Conservation (phyloP, 352 stramenopile species). For the Pelagophyceae sp. region DNA sequence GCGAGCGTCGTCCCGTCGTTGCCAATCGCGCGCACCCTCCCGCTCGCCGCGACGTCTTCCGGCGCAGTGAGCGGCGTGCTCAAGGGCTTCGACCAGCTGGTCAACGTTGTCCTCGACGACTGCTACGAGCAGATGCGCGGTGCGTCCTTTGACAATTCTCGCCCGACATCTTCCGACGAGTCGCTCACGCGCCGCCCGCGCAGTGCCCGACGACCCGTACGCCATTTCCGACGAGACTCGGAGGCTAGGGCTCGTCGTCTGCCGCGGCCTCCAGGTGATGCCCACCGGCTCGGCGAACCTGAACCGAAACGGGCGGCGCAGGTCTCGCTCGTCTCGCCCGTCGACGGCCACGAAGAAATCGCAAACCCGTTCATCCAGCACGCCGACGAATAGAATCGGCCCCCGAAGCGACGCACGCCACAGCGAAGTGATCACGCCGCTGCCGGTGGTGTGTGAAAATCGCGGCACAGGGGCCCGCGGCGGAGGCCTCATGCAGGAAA, state of each 20-base stretch:
- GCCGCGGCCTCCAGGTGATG: constrained; percentile 53
- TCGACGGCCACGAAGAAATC: constrained; percentile 79
- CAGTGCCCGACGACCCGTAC: constrained; percentile 73
- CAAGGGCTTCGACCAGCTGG: constrained; percentile 86
- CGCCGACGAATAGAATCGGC: constrained; percentile 42
- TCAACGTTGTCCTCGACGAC: constrained; percentile 89
- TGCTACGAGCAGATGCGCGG: constrained; percentile 77
- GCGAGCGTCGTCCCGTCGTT: too few relatives aligned
- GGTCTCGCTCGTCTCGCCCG: constrained; percentile 76
- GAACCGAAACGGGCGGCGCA: constrained; percentile 43
- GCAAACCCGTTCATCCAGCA: constrained; percentile 76
- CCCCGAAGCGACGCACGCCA: too few relatives aligned
- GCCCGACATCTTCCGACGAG: constrained; percentile 15
- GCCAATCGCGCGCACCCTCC: too few relatives aligned
- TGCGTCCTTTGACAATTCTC: too few relatives aligned
- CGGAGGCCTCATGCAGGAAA: too few relatives aligned
- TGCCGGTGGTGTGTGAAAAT: too few relatives aligned
- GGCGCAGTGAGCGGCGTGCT: constrained; percentile 65
- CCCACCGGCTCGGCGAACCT: neutral
- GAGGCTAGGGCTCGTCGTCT: constrained; percentile 79
- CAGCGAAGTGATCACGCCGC: too few relatives aligned
- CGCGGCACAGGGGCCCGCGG: too few relatives aligned
- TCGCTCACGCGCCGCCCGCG: neutral
- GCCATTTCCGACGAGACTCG: constrained; percentile 73
- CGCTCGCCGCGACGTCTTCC: neutral